Base-by-base conservation (phyloP, 2,329 filamentous ascomycete species). In the Epicoccum sorghinum region DNA sequence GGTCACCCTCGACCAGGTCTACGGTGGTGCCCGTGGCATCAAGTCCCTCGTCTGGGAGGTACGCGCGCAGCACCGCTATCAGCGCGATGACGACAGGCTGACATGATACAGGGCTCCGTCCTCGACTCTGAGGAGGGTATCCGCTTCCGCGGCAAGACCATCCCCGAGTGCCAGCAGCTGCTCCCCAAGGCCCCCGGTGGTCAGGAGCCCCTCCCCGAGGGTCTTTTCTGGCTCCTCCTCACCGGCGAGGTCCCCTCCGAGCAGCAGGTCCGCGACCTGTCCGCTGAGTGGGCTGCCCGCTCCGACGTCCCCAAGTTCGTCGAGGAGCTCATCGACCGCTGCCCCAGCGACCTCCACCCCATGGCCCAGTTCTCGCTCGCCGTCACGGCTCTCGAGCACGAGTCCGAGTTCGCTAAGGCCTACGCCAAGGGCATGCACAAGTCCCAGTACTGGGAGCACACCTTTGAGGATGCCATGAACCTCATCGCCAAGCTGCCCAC, bases 291-390 rank as follows among this genome's bases (percentile, higher is more conserved):
- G 95, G 95, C 95, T 77, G 95, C 95, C 76, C 93, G 95, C 74
- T 92, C 95, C 80, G 91, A 96, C 74, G 83, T 99, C 68, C 95
- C 95, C 82, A 96, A 96, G 83, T 98, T 96, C 82, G 86, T 99
- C 75, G 93, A 96, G 85, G 95, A 99, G 84, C 89, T 99, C 78
- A 96, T 99, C 82, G 95, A 99, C 88, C 92, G 95, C 84, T 98
- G 93, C 90, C 95, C 95, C 71, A 95, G 85, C 82, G 92, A 96
- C 80, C 91, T 99, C 69, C 95, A 99, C 87, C 95, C 95, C 78
- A 99, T 99, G 95, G 93, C 95, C 61, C 95, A 99, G 83, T 96
- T 99, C 86, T 98, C 95, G 57, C 84, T 99, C 73, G 95, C 95
- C 73, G 92, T 99, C 72, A 96, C 90, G 69, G 95, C 95, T 75